phyloP scores from a whole-genome alignment of 768 basidiomycete genomes.

The Trametes meyenii region DNA sequence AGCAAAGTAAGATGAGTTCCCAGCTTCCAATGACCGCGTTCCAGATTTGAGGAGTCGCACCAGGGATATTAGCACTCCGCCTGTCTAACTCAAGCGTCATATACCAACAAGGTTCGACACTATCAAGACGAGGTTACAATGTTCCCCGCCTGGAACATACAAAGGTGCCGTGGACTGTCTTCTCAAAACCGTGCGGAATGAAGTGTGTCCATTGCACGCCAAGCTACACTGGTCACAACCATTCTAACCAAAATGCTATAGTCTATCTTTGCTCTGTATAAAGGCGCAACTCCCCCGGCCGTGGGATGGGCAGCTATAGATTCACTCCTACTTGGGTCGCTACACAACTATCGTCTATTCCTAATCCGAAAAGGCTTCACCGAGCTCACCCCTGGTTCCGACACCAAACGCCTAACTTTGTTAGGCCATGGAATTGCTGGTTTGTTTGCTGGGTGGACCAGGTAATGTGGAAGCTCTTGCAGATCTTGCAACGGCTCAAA shows the following conservation, averaged over 20 bases:
- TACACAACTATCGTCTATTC: slow-evolving; percentile 74
- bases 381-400: slow-evolving; percentile 49
- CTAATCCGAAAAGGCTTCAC: slow-evolving; percentile 55
- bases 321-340: slow-evolving; percentile 66
- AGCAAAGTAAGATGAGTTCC: background rate
- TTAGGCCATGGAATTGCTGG: slow-evolving; percentile 69
- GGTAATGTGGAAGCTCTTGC: slow-evolving; percentile 41
- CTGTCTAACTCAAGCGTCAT: background rate
- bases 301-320: slow-evolving; percentile 77
- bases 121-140: slow-evolving; percentile 73
- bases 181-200: slow-evolving; percentile 56
- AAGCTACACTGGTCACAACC: background rate
- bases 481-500: no score
- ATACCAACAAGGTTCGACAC: slow-evolving; percentile 59
- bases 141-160: slow-evolving; percentile 65
- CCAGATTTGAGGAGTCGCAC: no score
- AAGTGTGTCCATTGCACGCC: slow-evolving; percentile 48
- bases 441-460: slow-evolving; percentile 69
- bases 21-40: background rate
- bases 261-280: slow-evolving; percentile 70
- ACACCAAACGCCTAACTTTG: slow-evolving; percentile 56
- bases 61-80: no score
- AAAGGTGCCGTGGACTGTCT: slow-evolving; percentile 63
- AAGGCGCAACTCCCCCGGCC: slow-evolving; percentile 73
- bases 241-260: slow-evolving; percentile 26